Percentiles rank a stretch among this genome's conserved stretches.
These are phyloP conservation scores for Paramarasmius palmivorus DNA, from an alignment of 1,284 basidiomycete genomes.

Conservation along the genomic window DNA sequence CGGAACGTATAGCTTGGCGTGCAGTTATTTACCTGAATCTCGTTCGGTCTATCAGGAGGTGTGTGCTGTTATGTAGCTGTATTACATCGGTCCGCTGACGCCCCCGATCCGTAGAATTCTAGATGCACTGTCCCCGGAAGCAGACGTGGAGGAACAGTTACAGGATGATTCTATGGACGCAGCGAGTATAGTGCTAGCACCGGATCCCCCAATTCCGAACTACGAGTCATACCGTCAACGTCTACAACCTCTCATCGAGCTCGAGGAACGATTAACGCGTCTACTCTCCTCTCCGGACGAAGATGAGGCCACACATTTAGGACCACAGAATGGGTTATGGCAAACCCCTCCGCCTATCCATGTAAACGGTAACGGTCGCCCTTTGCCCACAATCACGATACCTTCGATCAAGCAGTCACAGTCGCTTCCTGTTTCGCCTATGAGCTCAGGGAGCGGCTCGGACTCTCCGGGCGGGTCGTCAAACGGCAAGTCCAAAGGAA, in stretches of 20 bases:
- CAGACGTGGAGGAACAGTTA: constrained; percentile 56
- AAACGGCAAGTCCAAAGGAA: constrained; percentile 36
- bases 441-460: too few species aligned
- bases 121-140: constrained; percentile 70
- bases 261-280: constrained; percentile 67
- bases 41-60: constrained; percentile 76
- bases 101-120: constrained; percentile 53
- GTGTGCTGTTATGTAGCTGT: constrained; percentile 21
- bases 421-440: constrained; percentile 36
- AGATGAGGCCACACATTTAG: constrained; percentile 54
- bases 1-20: constrained; percentile 80
- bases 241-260: constrained; percentile 62
- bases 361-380: constrained; percentile 36
- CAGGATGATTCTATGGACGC: constrained; percentile 47
- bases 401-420: constrained; percentile 37
- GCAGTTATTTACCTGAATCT: constrained; percentile 84
- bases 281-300: constrained; percentile 65
- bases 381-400: constrained; percentile 49
- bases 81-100: constrained; percentile 6
- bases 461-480: constrained; percentile 24
- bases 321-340: constrained; percentile 33
- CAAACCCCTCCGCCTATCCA: constrained; percentile 20
- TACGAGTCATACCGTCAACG: constrained; percentile 61
- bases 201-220: constrained; percentile 51
- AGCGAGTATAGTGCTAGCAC: constrained; percentile 49